These are phyloP conservation scores for Triticum timopheevii DNA, from an alignment of 176 grass and related monocot species.

Conservation along the genomic window DNA sequence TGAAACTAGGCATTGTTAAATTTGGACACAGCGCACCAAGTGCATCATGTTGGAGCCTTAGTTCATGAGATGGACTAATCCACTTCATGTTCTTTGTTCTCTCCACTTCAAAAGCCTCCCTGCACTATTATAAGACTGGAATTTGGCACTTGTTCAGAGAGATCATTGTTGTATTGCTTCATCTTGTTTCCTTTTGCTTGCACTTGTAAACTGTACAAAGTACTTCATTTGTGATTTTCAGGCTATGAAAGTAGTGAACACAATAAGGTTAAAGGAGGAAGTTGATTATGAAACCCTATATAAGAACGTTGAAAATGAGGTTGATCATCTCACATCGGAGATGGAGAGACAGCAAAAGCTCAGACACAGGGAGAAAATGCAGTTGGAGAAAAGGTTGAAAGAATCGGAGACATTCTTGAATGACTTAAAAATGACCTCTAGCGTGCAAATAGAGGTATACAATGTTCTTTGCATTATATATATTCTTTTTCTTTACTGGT, in stretches of 20 bases:
- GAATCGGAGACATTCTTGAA: conserved; percentile 50
- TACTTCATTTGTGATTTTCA: conserved; percentile 47
- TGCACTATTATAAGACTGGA: not conserved
- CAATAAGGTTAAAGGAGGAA: conserved; percentile 87
- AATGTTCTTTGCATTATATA: conserved; percentile 18
- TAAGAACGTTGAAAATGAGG: conserved; percentile 71
- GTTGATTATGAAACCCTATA: conserved; percentile 92
- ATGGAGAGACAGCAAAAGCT: conserved; percentile 89
- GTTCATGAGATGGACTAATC: conserved; percentile 5
- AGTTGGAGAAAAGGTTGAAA: conserved; percentile 62
- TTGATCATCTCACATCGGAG: conserved; percentile 92
- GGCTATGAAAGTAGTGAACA: conserved; percentile 98
- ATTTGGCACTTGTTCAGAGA: not conserved
- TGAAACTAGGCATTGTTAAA: not conserved
- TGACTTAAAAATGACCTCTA: conserved; percentile 57
- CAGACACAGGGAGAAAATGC: conserved; percentile 60
- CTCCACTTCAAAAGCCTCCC: conserved; percentile 2
- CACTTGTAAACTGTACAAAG: not conserved
- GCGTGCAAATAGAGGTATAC: conserved; percentile 62
- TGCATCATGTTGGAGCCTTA: not conserved
- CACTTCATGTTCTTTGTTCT: not conserved
- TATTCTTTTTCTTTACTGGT: not conserved
- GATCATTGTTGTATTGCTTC: conserved; percentile 1
- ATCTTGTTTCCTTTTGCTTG: conserved; percentile 2
- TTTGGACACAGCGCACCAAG: not conserved